phyloP scores from a whole-genome alignment of 164 flowering plant genomes.

The Brasenia schreberi region DNA sequence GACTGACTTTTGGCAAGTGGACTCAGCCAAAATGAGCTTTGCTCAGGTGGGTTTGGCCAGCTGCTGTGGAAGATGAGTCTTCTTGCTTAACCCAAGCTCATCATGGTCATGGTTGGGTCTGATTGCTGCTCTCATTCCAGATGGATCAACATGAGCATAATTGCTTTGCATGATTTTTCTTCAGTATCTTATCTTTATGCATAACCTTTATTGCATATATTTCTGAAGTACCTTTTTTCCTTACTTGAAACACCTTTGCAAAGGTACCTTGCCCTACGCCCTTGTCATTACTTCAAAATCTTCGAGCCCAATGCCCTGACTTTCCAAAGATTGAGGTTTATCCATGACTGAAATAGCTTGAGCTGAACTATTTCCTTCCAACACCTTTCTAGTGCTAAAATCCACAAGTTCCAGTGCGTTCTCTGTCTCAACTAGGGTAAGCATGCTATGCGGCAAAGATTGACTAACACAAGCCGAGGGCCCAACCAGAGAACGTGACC shows the following conservation, averaged over 20 bases:
- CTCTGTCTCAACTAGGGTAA: conserved; percentile 34
- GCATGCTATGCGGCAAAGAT: conserved; percentile 43
- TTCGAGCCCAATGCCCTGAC: conserved; percentile 39
- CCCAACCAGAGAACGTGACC: conserved; percentile 76
- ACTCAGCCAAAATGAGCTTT: too few relatives aligned
- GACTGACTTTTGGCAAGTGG: too few relatives aligned
- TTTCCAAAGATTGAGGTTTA: conserved; percentile 12
- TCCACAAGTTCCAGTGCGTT: conserved; percentile 31
- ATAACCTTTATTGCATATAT: conserved; percentile 95
- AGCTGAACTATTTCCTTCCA: conserved; percentile 16
- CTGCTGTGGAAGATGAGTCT: too few relatives aligned
- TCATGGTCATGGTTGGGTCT: too few relatives aligned
- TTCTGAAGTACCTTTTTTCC: conserved; percentile 59
- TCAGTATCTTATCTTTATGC: conserved; percentile 78
- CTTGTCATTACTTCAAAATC: conserved; percentile 81
- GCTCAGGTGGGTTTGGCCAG: too few relatives aligned
- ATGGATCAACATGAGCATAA: too few relatives aligned
- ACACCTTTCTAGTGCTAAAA: conserved; percentile 13
- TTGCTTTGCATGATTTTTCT: conserved; percentile 76
- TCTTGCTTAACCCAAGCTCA: too few relatives aligned
- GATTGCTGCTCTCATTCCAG: too few relatives aligned
- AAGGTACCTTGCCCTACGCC: conserved; percentile 92
- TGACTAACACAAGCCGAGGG: conserved; percentile 47
- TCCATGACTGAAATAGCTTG: conserved; percentile 8
- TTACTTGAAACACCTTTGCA: conserved; percentile 86